Evolutionary conservation across 495 filamentous ascomycete species (phyloP), one percentile per base, ranked within the genome.

Genomic region (Hypomontagnella monticulosa): DNA sequence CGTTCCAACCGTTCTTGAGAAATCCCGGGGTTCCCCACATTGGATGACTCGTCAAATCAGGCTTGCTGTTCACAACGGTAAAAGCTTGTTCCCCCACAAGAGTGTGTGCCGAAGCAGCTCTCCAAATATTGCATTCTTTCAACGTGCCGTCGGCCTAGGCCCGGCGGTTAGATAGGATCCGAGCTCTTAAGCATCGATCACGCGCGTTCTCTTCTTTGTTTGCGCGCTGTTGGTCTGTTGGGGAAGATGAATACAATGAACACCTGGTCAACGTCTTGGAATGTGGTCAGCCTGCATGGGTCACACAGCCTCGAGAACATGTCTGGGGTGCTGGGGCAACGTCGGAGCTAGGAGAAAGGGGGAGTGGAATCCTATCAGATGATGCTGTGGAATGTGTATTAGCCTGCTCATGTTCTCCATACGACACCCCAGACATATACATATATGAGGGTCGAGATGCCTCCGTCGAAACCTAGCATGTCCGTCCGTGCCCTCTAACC

Each of bases 261-360:
- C 32, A 16, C 9, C 19, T 41, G n/a, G 41, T 14, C 32, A 53
- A 51, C 43, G 44, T 36, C 4, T 33, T 69, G 55, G 66, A 63
- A 63, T 63, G 48, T 41, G 47, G 53, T 67, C 65, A 68, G 65
- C 65, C 16, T 46, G 52, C 65, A 68, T 53, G 63, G 19, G 55
- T 60, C 66, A 69, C 54, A 59, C 51, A 52, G 58, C 53, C 34
- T 57, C 52, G 30, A 44, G 38, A 62, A 27, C 23, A 27, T 27
- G 23, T 27, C 23, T 27, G 23, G 53, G 57, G 64, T 58, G 33
- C 20, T 48, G 34, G 37, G 57, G 15, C 40, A 53, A 4, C 38
- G n/a, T 48, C 40, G 48, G 54, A 43, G 19, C 53, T 57, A 14
- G 18, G 56, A 41, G 34, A 46, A 41, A 19, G 57, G 16, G 48